Evolutionary conservation across 371 early-diverging fungal species (phyloP).

Genomic region (Mortierella sp.): DNA sequence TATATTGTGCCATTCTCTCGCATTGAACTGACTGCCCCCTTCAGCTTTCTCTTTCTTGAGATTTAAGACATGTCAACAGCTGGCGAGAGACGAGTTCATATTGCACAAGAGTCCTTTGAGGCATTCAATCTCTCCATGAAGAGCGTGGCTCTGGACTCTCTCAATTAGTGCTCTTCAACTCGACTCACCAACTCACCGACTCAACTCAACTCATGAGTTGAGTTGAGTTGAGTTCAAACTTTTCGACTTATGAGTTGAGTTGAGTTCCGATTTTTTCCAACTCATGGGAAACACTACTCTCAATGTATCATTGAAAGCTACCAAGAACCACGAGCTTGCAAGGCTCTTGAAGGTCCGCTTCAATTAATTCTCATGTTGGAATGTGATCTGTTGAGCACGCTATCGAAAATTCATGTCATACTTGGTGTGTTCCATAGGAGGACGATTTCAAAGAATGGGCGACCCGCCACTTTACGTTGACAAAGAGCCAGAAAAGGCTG

Average conservation of each 20-base stretch:
- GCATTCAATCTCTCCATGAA: slow-evolving; percentile 17
- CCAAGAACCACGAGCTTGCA: slow-evolving; percentile 11
- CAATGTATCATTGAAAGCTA: slow-evolving; percentile 13
- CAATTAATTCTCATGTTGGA: slow-evolving; percentile 3
- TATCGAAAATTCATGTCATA: slow-evolving; percentile 17
- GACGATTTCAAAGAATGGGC: slow-evolving; percentile 28
- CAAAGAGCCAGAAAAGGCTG: slow-evolving; percentile 26
- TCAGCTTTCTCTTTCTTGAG: slow-evolving; percentile 9
- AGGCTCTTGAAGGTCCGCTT: slow-evolving; percentile 16
- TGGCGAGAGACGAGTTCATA: slow-evolving; percentile 23
- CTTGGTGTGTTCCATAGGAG: slow-evolving; percentile 22
- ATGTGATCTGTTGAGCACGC: slow-evolving; percentile 14
- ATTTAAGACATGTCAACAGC: slow-evolving; percentile 15
- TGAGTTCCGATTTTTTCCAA: too few species aligned
- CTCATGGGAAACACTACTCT: too few species aligned
- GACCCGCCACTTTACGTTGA: slow-evolving; percentile 15
- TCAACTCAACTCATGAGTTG: too few species aligned
- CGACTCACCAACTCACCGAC: too few species aligned
- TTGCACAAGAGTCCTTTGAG: slow-evolving; percentile 17
- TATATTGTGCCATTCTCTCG: neutral
- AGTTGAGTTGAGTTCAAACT: too few species aligned
- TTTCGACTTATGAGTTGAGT: too few species aligned
- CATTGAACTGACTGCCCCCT: slow-evolving; percentile 10
- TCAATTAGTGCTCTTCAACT: too few species aligned
- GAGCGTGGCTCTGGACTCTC: slow-evolving; percentile 17